Percentiles rank a stretch among this genome's conserved stretches.
Evolutionary conservation across 495 filamentous ascomycete genomes (phyloP).

Genomic region (Tuber magnatum): DNA sequence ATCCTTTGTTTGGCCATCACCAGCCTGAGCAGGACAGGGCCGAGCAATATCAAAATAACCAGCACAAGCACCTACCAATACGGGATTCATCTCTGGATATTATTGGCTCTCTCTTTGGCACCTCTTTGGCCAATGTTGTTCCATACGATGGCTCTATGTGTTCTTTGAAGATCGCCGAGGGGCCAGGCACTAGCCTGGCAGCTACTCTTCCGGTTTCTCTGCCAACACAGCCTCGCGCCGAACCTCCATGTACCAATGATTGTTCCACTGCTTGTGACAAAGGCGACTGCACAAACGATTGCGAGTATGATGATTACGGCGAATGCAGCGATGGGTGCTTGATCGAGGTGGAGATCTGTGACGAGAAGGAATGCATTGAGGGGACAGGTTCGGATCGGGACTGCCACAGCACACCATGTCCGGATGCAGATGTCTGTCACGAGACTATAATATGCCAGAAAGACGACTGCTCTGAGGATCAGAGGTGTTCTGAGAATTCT

Average conservation of each 20-base stretch:
- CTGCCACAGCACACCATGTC: constrained; percentile 21
- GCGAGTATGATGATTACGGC: constrained; percentile 29
- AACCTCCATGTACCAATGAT: constrained; percentile 11
- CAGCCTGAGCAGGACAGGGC: background rate
- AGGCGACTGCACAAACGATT: constrained; percentile 24
- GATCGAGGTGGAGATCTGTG: constrained; percentile 27
- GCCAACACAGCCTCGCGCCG: background rate
- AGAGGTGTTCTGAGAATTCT: background rate
- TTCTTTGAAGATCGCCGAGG: constrained; percentile 2
- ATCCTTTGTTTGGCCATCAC: background rate
- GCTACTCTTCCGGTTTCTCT: background rate
- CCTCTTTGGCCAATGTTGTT: background rate
- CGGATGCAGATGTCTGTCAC: constrained; percentile 26
- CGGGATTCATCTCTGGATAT: background rate
- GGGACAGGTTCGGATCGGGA: background rate
- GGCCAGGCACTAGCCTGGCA: background rate
- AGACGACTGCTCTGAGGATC: constrained; percentile 18
- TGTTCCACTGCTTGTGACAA: constrained; percentile 20
- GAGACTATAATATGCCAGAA: constrained; percentile 34
- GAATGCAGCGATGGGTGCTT: constrained; percentile 25
- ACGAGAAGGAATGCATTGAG: constrained; percentile 27
- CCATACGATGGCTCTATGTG: constrained; percentile 2
- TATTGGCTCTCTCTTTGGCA: background rate
- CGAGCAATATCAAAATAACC: background rate
- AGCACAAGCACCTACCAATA: background rate